Evolutionary conservation across 768 basidiomycete species (phyloP).

Genomic region (Pluteus cervinus): DNA sequence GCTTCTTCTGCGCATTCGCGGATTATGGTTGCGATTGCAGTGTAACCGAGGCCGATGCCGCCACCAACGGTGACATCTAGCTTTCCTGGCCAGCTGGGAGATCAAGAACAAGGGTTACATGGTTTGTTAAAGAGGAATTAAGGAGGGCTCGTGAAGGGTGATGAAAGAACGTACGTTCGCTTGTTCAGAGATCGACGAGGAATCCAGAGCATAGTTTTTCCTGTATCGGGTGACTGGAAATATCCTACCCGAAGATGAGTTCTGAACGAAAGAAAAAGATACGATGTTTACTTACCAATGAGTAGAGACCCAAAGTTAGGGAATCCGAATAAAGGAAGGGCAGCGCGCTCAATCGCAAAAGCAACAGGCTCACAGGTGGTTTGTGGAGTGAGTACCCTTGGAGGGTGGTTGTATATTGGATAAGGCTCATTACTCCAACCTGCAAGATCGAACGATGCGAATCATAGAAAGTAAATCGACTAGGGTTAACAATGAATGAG

Average conservation of each 20-base stretch:
- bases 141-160: no score
- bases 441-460: conserved; percentile 5
- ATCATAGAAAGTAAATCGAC: not conserved
- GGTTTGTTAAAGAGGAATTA: no score
- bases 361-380: conserved; percentile 20
- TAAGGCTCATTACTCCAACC: conserved; percentile 29
- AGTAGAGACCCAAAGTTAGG: conserved; percentile 38
- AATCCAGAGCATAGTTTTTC: conserved; percentile 30
- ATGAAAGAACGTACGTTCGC: conserved; percentile 25
- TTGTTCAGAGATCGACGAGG: conserved; percentile 34
- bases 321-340: conserved; percentile 38
- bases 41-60: conserved; percentile 34
- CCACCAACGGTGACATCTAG: conserved; percentile 41
- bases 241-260: conserved; percentile 19
- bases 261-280: not conserved
- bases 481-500: no score
- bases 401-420: conserved; percentile 24
- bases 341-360: conserved; percentile 37
- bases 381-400: conserved; percentile 6
- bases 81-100: conserved; percentile 29
- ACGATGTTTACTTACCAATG: conserved; percentile 27
- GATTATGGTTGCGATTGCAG: conserved; percentile 27
- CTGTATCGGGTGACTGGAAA: conserved; percentile 20
- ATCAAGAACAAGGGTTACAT: no score
- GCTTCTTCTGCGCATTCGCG: conserved; percentile 40